These are phyloP conservation scores for Drosera capensis DNA, from an alignment of 148 eudicot species.

Conservation along the genomic window DNA sequence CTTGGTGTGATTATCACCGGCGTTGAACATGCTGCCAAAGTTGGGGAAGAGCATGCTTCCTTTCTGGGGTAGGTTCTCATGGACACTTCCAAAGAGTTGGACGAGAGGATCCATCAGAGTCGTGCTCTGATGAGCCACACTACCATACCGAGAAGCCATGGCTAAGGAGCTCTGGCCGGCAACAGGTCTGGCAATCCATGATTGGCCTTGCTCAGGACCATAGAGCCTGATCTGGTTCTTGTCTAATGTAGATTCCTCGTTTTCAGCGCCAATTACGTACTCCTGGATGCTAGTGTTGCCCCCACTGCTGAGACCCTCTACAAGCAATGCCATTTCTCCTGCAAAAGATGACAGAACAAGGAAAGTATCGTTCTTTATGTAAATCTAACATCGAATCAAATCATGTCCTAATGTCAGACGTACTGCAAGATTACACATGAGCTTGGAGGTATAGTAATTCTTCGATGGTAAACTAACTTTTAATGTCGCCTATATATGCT, in stretches of 20 bases:
- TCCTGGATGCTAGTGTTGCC: slow-evolving; percentile 65
- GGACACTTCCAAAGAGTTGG: slow-evolving; percentile 80
- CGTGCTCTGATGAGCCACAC: slow-evolving; percentile 32
- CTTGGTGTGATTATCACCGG: slow-evolving; percentile 17
- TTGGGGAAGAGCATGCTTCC: slow-evolving; percentile 66
- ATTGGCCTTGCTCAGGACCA: slow-evolving; percentile 68
- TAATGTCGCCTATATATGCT: not conserved
- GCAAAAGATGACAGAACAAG: slow-evolving; percentile 3
- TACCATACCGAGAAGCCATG: slow-evolving; percentile 30
- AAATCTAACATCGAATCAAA: not conserved
- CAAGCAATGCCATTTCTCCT: slow-evolving; percentile 77
- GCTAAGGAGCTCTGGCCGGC: slow-evolving; percentile 57
- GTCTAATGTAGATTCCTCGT: slow-evolving; percentile 36
- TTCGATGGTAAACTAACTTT: not conserved
- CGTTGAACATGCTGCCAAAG: slow-evolving; percentile 74
- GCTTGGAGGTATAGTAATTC: no score
- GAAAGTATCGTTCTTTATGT: not conserved
- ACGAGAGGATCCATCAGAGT: slow-evolving; percentile 58
- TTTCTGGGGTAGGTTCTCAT: slow-evolving; percentile 44
- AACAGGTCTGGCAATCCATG: slow-evolving; percentile 77
- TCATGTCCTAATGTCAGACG: not conserved
- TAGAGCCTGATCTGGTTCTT: slow-evolving; percentile 61
- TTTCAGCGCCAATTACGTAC: slow-evolving; percentile 44
- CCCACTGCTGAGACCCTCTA: slow-evolving; percentile 72
- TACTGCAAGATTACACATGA: no score